Base-by-base conservation (phyloP, 495 filamentous ascomycete genomes). In the Clohesyomyces aquaticus region DNA sequence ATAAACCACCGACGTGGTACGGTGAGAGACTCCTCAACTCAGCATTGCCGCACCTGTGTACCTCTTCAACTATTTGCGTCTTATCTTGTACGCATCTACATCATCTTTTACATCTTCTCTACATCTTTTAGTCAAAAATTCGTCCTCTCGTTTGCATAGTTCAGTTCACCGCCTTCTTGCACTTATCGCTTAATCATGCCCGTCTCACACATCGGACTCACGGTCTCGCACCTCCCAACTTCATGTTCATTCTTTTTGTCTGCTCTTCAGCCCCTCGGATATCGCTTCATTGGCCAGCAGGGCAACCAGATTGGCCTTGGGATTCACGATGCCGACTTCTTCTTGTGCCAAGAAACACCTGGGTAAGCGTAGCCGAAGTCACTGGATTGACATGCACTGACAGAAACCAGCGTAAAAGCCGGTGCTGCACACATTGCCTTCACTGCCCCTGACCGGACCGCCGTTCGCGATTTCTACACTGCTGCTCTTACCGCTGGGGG, bases 241-340 rank as follows among this genome's bases (percentile, higher is more conserved):
- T 87, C 90, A 8, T 86, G 85, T 45, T 93, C 88, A 1, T 93
- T 93, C 78, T 96, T 89, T 74, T 82, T 92, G 3, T 82, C 87
- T 61, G 82, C 91, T 67, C 78, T 87, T 47, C 86, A 89, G 62
- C 89, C 91, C 0, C 78, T 95, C 19, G 89, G 88, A 21, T 86
- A 94, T 58, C 81, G 81, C 51, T 95, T 84, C 73, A 81, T 92
- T 38, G 74, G 74, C 11, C 68, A 74, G 29, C 73, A 72, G 50
- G 74, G 76, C 18, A 67, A 80, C 55, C 71, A 75, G 27, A 82
- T 86, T 68, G 84, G 82, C 18, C 82, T 87, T 66, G 85, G 85
- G 18, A 79, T 78, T 21, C 75, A 80, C 27, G 80, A 79, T 22
- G 80, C 82, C 21, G 83, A 85, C 63, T 85, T 86, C 67, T 86